These are phyloP conservation scores for Rhodofomes roseus DNA, from an alignment of 1,284 basidiomycete genomes.

Conservation along the genomic window DNA sequence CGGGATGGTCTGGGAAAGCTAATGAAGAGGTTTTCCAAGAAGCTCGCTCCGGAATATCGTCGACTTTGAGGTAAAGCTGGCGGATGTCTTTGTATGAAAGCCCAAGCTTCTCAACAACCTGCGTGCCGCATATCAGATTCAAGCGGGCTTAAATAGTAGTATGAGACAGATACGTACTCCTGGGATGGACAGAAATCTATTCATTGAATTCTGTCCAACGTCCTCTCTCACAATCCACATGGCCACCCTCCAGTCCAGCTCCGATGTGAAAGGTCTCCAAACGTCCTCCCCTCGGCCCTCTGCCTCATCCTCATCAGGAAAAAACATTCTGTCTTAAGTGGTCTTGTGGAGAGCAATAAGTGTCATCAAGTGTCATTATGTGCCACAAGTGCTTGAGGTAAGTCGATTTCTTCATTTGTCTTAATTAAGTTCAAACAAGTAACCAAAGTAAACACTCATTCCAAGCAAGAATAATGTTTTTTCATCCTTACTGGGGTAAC, in stretches of 20 bases:
- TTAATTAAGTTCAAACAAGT: no score
- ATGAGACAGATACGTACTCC: background rate
- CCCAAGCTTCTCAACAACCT: background rate
- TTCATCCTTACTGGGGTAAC: no score
- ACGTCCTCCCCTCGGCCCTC: no score
- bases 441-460: no score
- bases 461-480: no score
- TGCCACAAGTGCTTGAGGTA: no score
- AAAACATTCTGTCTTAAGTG: no score
- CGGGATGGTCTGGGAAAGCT: background rate
- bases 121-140: background rate
- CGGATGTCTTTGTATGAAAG: background rate
- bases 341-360: no score
- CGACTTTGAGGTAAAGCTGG: background rate
- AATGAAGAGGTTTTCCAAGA: background rate
- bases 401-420: no score
- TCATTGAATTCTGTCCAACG: background rate
- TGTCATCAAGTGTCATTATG: no score
- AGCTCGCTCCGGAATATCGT: background rate
- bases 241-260: background rate
- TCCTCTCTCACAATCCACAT: background rate
- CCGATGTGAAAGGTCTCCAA: background rate
- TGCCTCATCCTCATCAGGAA: no score
- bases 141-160: no score
- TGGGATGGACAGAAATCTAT: background rate